Evolutionary conservation across 2,329 filamentous ascomycete genomes (phyloP).

Genomic region (Mariannaea elegans): DNA sequence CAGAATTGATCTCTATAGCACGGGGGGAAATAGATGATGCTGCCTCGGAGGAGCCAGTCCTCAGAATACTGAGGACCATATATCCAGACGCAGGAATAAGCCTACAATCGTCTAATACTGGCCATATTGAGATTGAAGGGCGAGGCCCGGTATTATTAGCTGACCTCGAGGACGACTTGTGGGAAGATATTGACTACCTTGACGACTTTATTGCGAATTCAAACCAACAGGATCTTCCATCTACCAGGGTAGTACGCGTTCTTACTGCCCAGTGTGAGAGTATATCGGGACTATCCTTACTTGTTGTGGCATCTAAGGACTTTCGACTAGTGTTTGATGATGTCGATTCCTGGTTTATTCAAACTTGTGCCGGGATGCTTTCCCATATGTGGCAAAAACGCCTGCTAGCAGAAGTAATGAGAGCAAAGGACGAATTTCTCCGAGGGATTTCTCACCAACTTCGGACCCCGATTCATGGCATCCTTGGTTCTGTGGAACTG

Average conservation of each 20-base stretch:
- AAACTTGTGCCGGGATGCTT: constrained; percentile 50
- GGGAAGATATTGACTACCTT: constrained; percentile 53
- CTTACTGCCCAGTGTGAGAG: constrained; percentile 48
- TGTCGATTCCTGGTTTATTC: constrained; percentile 55
- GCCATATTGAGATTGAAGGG: constrained; percentile 38
- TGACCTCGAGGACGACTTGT: constrained; percentile 50
- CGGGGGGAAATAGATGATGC: constrained; percentile 32
- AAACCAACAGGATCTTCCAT: constrained; percentile 45
- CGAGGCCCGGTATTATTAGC: constrained; percentile 37
- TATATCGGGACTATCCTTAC: constrained; percentile 41
- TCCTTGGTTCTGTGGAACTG: constrained; percentile 50
- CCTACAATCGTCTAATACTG: constrained; percentile 39
- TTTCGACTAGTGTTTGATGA: constrained; percentile 57
- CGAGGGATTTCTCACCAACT: constrained; percentile 57
- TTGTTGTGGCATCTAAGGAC: constrained; percentile 52
- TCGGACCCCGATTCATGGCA: constrained; percentile 58
- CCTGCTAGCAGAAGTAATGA: constrained; percentile 50
- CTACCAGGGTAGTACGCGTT: constrained; percentile 46
- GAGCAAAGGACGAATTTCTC: constrained; percentile 55
- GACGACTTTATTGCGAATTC: constrained; percentile 48
- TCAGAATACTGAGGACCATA: constrained; percentile 40
- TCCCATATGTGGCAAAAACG: constrained; percentile 50
- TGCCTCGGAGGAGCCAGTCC: constrained; percentile 32
- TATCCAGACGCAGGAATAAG: constrained; percentile 47
- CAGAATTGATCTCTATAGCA: constrained; percentile 45